These are phyloP conservation scores for Rachicladosporium sp. DNA, from an alignment of 2,329 filamentous ascomycete species.

Conservation along the genomic window DNA sequence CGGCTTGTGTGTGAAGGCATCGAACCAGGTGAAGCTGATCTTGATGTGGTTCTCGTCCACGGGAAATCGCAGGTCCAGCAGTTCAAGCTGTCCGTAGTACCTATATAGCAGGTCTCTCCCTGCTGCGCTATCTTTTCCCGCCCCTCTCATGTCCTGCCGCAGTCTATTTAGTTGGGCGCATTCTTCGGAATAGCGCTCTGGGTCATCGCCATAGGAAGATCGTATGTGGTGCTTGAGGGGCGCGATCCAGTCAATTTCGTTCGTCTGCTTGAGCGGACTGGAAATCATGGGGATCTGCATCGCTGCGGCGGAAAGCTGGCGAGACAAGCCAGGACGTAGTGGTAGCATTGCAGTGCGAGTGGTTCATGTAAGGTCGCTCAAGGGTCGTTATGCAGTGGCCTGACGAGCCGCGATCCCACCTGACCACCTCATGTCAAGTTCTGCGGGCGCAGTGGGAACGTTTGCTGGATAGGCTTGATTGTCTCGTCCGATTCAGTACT, in stretches of 20 bases:
- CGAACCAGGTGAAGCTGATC: slow-evolving; percentile 98
- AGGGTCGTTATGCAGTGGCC: too few species aligned
- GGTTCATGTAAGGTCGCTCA: too few species aligned
- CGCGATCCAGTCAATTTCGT: slow-evolving; percentile 94
- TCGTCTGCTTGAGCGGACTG: slow-evolving; percentile 81
- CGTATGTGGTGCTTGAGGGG: slow-evolving; percentile 91
- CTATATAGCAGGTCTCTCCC: slow-evolving; percentile 88
- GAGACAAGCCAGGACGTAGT: slow-evolving; percentile 19
- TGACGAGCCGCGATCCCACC: too few species aligned
- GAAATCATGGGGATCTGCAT: slow-evolving; percentile 91
- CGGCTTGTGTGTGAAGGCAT: slow-evolving; percentile 98
- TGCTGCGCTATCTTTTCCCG: slow-evolving; percentile 89
- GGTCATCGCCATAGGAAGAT: slow-evolving; percentile 88
- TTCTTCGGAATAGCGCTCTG: slow-evolving; percentile 90
- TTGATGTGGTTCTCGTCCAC: slow-evolving; percentile 99
- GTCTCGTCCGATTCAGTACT: too few species aligned
- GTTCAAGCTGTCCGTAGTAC: slow-evolving; percentile 94
- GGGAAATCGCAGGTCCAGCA: slow-evolving; percentile 86
- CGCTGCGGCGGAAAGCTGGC: slow-evolving; percentile 38
- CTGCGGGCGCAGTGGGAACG: too few species aligned
- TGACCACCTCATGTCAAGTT: too few species aligned
- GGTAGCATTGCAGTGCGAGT: slow-evolving; percentile 7
- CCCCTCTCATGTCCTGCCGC: slow-evolving; percentile 95
- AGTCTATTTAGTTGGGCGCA: slow-evolving; percentile 87
- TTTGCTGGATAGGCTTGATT: too few species aligned